These are phyloP conservation scores for Cercophora sp. DNA, from an alignment of 495 filamentous ascomycete genomes.

Conservation along the genomic window DNA sequence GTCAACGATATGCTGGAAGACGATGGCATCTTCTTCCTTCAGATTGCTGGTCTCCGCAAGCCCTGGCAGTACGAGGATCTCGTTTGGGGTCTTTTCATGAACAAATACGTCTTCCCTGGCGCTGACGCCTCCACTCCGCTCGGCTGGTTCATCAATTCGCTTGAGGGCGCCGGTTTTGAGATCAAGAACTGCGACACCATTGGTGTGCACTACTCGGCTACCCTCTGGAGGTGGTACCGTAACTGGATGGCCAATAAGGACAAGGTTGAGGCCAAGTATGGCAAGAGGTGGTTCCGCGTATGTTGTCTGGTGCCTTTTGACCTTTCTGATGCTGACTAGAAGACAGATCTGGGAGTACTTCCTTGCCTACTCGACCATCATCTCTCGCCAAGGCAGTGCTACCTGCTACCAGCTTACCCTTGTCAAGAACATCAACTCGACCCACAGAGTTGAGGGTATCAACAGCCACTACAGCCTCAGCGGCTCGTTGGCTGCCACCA, in stretches of 20 bases:
- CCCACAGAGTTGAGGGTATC: slow-evolving; percentile 87
- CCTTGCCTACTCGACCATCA: slow-evolving; percentile 89
- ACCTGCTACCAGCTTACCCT: slow-evolving; percentile 94
- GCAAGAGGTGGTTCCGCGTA: slow-evolving; percentile 92
- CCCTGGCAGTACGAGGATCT: slow-evolving; percentile 87
- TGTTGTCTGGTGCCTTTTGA: too few species aligned
- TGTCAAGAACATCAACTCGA: slow-evolving; percentile 98
- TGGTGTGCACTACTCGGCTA: slow-evolving; percentile 95
- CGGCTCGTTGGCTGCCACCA: slow-evolving; percentile 57
- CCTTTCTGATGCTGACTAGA: neutral
- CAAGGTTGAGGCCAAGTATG: slow-evolving; percentile 94
- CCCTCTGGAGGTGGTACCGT: slow-evolving; percentile 96
- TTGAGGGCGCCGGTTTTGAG: slow-evolving; percentile 76
- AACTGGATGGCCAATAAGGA: slow-evolving; percentile 97
- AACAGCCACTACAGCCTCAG: slow-evolving; percentile 66
- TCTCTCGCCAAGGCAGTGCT: slow-evolving; percentile 85
- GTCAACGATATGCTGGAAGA: slow-evolving; percentile 83
- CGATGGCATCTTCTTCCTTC: slow-evolving; percentile 78
- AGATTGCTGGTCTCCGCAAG: slow-evolving; percentile 78
- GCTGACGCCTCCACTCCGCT: slow-evolving; percentile 82
- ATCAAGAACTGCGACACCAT: slow-evolving; percentile 78
- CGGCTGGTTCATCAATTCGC: slow-evolving; percentile 61
- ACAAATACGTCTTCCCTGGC: slow-evolving; percentile 88
- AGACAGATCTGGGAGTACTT: slow-evolving; percentile 96
- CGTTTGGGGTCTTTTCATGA: slow-evolving; percentile 87